Base-by-base conservation (phyloP, 2,329 filamentous ascomycete species). In the Nemania sp. region DNA sequence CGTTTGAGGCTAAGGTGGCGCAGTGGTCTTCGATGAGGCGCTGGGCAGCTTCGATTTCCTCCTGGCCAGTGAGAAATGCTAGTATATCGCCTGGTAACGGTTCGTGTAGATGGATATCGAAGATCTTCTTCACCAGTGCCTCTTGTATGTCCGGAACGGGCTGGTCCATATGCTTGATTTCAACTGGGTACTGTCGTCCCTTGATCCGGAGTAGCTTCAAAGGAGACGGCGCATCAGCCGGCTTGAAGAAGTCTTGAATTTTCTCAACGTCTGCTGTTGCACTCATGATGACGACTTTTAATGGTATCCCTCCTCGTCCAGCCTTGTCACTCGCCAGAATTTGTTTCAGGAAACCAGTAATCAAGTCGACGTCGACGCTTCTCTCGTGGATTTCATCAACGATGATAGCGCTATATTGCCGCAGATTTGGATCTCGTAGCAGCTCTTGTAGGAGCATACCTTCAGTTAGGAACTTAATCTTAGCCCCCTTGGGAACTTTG, bases 321-420 rank as follows among this genome's bases (percentile, higher is more conserved):
- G 87, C 84, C 43, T 88, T 86, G 63, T 89, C 84, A 2, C 86
- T 84, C 0, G 85, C 83, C 1, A 96, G 82, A 54, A 98, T 87
- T 68, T 92, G 91, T 76, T 93, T 93, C 69, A 99, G 78, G 72
- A 99, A 98, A 0, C 96, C 96, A 27, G 97, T 85, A 10, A 98
- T 85, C 27, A 99, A 82, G 81, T 99, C 96, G 7, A 98, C 95
- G 77, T 98, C 97, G 24, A 98, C 88, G 73, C 94, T 97, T 73
- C 96, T 87, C 82, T 99, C 96, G 82, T 99, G 96, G 13, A 99
- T 96, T 79, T 99, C 96, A 80, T 99, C 96, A 7, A 99, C 93
- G 20, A 99, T 87, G 0, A 99, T 86, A 3, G 92, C 94, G 75
- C 93, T 97, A 78, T 99, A 99, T 77, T 93, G 90, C 35, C 87